Conservation (phyloP, 192 early-diverging fungal genomes). For the Dissophora ornata region DNA sequence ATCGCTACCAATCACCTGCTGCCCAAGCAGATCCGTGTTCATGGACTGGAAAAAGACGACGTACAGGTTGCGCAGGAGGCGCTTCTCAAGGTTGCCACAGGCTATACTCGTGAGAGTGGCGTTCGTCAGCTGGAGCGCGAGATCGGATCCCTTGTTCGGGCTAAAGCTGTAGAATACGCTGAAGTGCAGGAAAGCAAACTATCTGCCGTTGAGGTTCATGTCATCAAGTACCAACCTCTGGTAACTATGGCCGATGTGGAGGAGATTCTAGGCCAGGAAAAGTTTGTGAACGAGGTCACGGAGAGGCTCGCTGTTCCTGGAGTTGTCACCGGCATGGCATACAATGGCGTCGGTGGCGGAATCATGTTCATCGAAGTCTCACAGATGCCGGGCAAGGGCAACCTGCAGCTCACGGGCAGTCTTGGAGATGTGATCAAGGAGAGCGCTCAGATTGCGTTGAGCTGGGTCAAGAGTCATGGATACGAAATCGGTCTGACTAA, state of each 20-base stretch:
- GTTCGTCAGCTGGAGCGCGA: conserved; percentile 81
- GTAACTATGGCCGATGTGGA: conserved; percentile 64
- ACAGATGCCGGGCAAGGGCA: conserved; percentile 77
- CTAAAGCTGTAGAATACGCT: conserved; percentile 75
- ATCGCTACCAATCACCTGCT: conserved; percentile 80
- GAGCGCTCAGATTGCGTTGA: conserved; percentile 79
- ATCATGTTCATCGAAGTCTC: conserved; percentile 86
- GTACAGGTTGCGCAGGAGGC: conserved; percentile 68
- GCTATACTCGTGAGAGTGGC: conserved; percentile 85
- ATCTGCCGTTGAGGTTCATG: neutral
- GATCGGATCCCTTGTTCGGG: conserved; percentile 75
- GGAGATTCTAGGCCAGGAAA: conserved; percentile 74
- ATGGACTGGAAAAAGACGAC: conserved; percentile 65
- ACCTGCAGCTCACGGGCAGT: conserved; percentile 73
- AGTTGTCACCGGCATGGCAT: conserved; percentile 88
- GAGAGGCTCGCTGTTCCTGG: conserved; percentile 74
- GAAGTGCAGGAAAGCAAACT: conserved; percentile 60
- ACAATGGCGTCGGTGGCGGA: conserved; percentile 79
- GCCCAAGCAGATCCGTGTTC: conserved; percentile 76
- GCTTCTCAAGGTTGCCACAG: conserved; percentile 69
- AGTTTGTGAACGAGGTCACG: conserved; percentile 76
- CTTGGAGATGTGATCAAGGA: conserved; percentile 90
- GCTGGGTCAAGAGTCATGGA: conserved; percentile 82
- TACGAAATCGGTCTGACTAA: conserved; percentile 64
- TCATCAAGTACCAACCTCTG: conserved; percentile 54